A percentile compares a stretch with the other conserved stretches of the same genome.
Conservation (phyloP, 148 eudicot species). For the Fagopyrum esculentum region DNA sequence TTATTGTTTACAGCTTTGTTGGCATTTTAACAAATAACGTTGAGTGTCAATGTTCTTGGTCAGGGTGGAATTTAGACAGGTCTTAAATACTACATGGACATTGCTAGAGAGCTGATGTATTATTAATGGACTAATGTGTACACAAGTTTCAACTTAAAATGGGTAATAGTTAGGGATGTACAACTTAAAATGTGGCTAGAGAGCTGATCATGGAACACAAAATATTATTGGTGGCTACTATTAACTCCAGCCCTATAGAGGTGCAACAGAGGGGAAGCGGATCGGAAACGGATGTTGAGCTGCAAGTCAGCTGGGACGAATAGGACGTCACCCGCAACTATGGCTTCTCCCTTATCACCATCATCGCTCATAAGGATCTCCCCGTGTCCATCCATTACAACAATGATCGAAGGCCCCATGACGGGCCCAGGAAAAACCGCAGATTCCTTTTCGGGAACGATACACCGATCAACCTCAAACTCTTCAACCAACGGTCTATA, state of each 20-base stretch:
- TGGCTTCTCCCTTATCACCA: neutral
- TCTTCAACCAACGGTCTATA: neutral
- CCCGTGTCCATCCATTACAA: neutral
- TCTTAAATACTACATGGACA: no score
- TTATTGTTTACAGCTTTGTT: no score
- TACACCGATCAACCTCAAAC: constrained; percentile 3
- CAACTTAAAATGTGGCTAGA: no score
- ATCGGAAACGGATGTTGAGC: neutral
- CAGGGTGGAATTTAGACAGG: no score
- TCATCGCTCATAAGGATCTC: neutral
- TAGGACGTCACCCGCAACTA: neutral
- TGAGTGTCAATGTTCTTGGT: no score
- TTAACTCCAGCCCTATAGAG: neutral
- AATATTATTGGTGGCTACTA: neutral
- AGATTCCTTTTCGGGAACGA: neutral
- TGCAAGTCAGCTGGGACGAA: neutral
- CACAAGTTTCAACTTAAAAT: no score
- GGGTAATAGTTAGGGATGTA: no score
- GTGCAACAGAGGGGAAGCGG: neutral
- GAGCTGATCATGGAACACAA: no score
- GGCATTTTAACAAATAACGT: no score
- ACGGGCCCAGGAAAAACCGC: neutral
- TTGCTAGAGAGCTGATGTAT: no score
- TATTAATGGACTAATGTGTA: no score
- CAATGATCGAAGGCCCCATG: neutral